Evolutionary conservation across 768 basidiomycete genomes (phyloP).

Genomic region (Suillus americanus): DNA sequence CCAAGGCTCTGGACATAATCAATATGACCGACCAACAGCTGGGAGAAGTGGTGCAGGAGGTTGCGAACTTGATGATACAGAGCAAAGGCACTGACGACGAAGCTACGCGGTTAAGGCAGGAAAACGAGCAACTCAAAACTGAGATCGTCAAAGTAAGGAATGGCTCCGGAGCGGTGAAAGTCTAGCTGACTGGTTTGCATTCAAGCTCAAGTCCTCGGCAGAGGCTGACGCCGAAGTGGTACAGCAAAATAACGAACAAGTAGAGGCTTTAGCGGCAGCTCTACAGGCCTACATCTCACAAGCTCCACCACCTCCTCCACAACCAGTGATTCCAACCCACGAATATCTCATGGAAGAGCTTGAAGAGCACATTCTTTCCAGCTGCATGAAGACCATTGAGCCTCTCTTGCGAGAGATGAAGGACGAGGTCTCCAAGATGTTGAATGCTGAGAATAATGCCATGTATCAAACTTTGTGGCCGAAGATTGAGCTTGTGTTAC

Average conservation of each 20-base stretch:
- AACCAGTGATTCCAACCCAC: conserved; percentile 21
- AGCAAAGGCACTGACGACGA: conserved; percentile 22
- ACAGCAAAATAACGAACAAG: conserved; percentile 20
- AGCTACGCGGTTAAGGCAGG: conserved; percentile 23
- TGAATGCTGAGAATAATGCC: conserved; percentile 19
- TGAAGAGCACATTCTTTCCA: conserved; percentile 21
- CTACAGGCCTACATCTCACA: conserved; percentile 33
- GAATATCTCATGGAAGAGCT: conserved; percentile 32
- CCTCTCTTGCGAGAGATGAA: conserved; percentile 20
- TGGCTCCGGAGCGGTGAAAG: not conserved
- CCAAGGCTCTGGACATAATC: not conserved
- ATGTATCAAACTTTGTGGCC: conserved; percentile 28
- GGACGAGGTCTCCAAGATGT: conserved; percentile 23
- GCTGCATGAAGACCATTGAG: conserved; percentile 25
- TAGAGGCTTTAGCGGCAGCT: conserved; percentile 30
- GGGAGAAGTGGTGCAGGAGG: conserved; percentile 28
- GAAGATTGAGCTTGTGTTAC: conserved; percentile 24
- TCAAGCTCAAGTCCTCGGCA: conserved; percentile 14
- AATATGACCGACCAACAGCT: conserved; percentile 29
- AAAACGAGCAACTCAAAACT: conserved; percentile 27
- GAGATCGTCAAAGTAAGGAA: conserved; percentile 27
- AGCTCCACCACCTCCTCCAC: conserved; percentile 13
- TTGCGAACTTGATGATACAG: conserved; percentile 32
- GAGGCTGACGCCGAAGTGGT: conserved; percentile 17
- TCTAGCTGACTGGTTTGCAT: conserved; percentile 12